A percentile compares a stretch with the other conserved stretches of the same genome.
Conservation (phyloP, 2,329 filamentous ascomycete genomes). For the Botrytis squamosa region DNA sequence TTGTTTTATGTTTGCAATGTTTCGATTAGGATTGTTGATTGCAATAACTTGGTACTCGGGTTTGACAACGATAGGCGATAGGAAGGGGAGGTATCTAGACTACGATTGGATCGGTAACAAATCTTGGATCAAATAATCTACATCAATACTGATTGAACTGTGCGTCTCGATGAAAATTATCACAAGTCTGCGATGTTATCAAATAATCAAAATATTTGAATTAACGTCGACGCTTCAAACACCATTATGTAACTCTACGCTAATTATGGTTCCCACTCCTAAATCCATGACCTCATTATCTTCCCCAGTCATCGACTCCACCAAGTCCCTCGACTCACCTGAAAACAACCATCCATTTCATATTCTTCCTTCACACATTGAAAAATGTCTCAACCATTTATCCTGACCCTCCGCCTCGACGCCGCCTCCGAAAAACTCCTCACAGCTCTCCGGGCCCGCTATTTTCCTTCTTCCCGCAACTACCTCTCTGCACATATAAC, state of each 20-base stretch:
- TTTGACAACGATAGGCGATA: not conserved
- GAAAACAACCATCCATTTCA: not conserved
- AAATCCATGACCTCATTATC: slow-evolving; percentile 1
- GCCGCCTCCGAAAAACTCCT: slow-evolving; percentile 15
- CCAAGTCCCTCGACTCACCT: not conserved
- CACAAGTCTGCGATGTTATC: not conserved
- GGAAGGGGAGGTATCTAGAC: not conserved
- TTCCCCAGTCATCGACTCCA: not conserved
- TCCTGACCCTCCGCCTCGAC: slow-evolving; percentile 22
- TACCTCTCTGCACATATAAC: slow-evolving; percentile 23
- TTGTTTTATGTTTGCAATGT: too few relatives aligned
- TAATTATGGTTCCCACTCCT: not conserved
- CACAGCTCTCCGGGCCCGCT: slow-evolving; percentile 12
- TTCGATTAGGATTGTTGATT: not conserved
- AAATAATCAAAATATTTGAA: not conserved
- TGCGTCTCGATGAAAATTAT: not conserved
- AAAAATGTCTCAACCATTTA: slow-evolving; percentile 22
- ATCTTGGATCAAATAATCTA: not conserved
- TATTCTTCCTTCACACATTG: not conserved
- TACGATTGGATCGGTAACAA: not conserved
- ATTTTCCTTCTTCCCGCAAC: slow-evolving; percentile 16
- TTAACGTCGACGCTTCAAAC: not conserved
- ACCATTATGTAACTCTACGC: not conserved
- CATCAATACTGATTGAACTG: not conserved
- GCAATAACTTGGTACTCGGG: not conserved